A percentile compares a stretch with the other conserved stretches of the same genome.
phyloP scores from a whole-genome alignment of 2,329 filamentous ascomycete genomes.

The Fusarium algeriense region DNA sequence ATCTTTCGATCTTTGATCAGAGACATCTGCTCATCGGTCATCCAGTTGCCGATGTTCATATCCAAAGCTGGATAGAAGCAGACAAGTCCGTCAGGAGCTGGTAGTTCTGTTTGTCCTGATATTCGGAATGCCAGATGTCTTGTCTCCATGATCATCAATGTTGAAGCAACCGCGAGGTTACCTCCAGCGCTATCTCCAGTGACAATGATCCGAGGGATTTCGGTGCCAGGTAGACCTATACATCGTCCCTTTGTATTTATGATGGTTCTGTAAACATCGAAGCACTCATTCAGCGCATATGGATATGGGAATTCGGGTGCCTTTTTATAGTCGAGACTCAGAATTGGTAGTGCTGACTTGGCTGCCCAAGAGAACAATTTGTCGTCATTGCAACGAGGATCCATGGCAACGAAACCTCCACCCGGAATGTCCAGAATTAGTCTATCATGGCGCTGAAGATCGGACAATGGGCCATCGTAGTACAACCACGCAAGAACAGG shows the following conservation, averaged over 20 bases:
- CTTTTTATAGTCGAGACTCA: conserved; percentile 86
- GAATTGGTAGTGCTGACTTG: conserved; percentile 85
- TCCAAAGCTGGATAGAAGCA: conserved; percentile 92
- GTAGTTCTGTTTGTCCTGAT: conserved; percentile 65
- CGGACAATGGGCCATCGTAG: conserved; percentile 87
- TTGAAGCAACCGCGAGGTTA: conserved; percentile 73
- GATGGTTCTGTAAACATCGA: conserved; percentile 59
- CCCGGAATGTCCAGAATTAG: conserved; percentile 91
- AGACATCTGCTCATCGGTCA: conserved; percentile 98
- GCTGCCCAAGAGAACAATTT: conserved; percentile 93
- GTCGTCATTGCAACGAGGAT: conserved; percentile 93
- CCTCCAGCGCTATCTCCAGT: conserved; percentile 64
- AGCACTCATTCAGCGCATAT: conserved; percentile 62
- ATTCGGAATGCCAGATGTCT: conserved; percentile 59
- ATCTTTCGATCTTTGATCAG: conserved; percentile 86
- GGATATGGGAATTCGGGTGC: conserved; percentile 65
- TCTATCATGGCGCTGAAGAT: conserved; percentile 80
- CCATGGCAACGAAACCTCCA: conserved; percentile 97
- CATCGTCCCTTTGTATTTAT: conserved; percentile 56
- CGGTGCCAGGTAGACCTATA: conserved; percentile 58
- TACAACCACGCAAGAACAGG: conserved; percentile 91
- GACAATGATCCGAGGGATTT: conserved; percentile 57
- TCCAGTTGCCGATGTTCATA: conserved; percentile 99
- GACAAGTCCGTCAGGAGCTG: conserved; percentile 82
- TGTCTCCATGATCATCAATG: conserved; percentile 89